phyloP scores from a whole-genome alignment of 129 eudicot genomes.

The Lonicera japonica region DNA sequence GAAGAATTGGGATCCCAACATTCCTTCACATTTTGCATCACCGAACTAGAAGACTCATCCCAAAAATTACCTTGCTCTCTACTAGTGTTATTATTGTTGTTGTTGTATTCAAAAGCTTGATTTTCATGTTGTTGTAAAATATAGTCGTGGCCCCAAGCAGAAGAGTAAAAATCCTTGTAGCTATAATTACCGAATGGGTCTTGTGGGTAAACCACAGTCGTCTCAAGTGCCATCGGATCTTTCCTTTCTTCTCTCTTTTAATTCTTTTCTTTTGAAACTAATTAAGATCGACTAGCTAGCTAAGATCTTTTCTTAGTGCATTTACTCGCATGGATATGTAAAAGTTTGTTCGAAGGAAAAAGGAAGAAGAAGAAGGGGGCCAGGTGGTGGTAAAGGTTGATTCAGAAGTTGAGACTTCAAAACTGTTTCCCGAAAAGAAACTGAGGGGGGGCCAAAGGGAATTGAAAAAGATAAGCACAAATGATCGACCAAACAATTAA shows the following conservation, averaged over 20 bases:
- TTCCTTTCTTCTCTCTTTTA: not conserved
- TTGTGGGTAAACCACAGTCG: conserved; percentile 41
- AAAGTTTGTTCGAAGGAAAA: not conserved
- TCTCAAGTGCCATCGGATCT: conserved; percentile 51
- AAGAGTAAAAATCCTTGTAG: conserved; percentile 7
- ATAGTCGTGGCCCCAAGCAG: conserved; percentile 18
- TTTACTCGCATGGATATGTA: no score
- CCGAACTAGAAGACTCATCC: conserved; percentile 33
- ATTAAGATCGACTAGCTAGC: no score
- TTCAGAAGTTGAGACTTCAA: not conserved
- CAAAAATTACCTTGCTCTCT: conserved; percentile 1
- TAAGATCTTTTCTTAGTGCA: not conserved
- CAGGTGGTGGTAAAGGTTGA: no score
- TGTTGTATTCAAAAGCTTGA: conserved; percentile 7
- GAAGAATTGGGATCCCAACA: conserved; percentile 33
- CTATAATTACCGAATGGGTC: conserved; percentile 32
- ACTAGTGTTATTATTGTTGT: not conserved
- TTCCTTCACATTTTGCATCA: conserved; percentile 17
- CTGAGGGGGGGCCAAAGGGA: no score
- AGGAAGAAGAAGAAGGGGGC: not conserved
- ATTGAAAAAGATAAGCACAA: conserved; percentile 16
- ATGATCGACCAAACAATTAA: conserved; percentile 18
- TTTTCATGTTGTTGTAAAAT: conserved; percentile 17
- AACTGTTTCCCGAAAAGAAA: no score
- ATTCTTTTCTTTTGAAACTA: no score